These are phyloP conservation scores for Thelephora aurantiotincta DNA, from an alignment of 768 basidiomycete genomes.

Conservation along the genomic window DNA sequence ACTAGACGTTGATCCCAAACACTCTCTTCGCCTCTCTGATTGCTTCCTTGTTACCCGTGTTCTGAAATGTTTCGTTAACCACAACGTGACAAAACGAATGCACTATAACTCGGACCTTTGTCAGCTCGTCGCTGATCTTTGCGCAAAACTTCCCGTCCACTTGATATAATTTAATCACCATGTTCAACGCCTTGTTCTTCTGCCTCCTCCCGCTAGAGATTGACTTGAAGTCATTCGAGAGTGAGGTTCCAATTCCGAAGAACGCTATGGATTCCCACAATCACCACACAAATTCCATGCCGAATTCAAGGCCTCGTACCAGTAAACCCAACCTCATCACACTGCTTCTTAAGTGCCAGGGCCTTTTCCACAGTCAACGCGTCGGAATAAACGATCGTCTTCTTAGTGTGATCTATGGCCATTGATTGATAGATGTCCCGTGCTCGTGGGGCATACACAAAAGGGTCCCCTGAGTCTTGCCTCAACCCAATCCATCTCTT, in stretches of 20 bases:
- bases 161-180: slow-evolving; percentile 83
- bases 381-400: slow-evolving; percentile 78
- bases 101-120: slow-evolving; percentile 36
- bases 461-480: slow-evolving; percentile 90
- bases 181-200: slow-evolving; percentile 77
- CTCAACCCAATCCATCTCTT: slow-evolving; percentile 69
- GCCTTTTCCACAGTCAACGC: slow-evolving; percentile 59
- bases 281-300: slow-evolving; percentile 1
- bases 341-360: slow-evolving; percentile 53
- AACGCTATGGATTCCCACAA: slow-evolving; percentile 32
- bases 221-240: slow-evolving; percentile 77
- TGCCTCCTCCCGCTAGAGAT: slow-evolving; percentile 29
- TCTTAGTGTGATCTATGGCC: slow-evolving; percentile 50
- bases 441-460: slow-evolving; percentile 61
- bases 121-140: slow-evolving; percentile 88
- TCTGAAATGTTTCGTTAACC: not conserved
- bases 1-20: not conserved
- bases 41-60: not conserved
- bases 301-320: slow-evolving; percentile 22
- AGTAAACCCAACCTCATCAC: slow-evolving; percentile 57
- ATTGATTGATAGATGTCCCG: slow-evolving; percentile 58
- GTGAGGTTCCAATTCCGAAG: slow-evolving; percentile 87
- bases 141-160: slow-evolving; percentile 68
- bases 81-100: not conserved
- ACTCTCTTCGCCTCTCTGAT: not conserved